phyloP scores from a whole-genome alignment of 768 basidiomycete genomes.

The Termitomyces sp. region DNA sequence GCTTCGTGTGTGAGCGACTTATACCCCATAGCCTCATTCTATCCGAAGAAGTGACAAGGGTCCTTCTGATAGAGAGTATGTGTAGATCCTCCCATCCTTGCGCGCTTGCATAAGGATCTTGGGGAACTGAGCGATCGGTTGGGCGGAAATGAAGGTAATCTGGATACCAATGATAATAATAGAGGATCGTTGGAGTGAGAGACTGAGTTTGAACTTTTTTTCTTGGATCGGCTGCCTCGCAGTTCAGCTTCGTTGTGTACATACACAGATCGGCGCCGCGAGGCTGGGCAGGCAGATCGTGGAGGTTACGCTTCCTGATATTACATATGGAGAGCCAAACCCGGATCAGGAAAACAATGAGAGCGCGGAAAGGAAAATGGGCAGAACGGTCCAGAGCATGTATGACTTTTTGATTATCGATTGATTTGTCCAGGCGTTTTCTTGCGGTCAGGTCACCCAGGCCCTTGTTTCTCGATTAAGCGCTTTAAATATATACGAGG shows the following conservation, averaged over 20 bases:
- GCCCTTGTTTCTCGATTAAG: background rate
- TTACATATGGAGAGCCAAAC: background rate
- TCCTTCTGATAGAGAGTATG: background rate
- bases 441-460: background rate
- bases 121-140: conserved; percentile 1
- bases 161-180: background rate
- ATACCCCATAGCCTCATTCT: background rate
- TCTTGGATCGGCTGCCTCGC: background rate
- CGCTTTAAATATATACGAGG: background rate
- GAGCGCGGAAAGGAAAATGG: background rate
- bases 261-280: background rate
- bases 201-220: background rate
- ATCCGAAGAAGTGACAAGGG: background rate
- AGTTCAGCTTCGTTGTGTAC: background rate
- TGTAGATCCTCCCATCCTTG: background rate
- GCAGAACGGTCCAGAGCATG: background rate
- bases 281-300: background rate
- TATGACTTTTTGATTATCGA: conserved; percentile 16
- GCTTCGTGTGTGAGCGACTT: background rate
- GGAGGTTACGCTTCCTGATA: background rate
- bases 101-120: background rate
- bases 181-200: background rate
- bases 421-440: conserved; percentile 7
- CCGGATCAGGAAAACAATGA: background rate
- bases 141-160: conserved; percentile 7